Evolutionary conservation across 2,329 filamentous ascomycete species (phyloP), one percentile per base, ranked within the genome.

Genomic region (Penicillium capsulatum): DNA sequence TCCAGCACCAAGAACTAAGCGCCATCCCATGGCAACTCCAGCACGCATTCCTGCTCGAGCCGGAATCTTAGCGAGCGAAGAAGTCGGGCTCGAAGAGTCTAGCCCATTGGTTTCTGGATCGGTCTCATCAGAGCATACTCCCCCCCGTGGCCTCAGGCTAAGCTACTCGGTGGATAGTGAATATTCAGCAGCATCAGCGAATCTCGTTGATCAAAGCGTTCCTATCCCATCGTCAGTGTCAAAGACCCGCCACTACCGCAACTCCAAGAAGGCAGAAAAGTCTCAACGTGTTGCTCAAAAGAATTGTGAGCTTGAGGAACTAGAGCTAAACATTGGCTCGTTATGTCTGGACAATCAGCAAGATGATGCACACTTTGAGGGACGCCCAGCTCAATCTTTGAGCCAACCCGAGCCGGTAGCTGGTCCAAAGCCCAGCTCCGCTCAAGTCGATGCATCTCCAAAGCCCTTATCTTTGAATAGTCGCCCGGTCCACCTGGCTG

Each of bases 151-250:
- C 26, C 43, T 56, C 17, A 53, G 35, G 11, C 48, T 60, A 16
- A 59, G 54, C 22, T 55, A 54, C 35, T 55, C 55, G n/a, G 48
- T 51, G 38, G 38, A 45, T 13, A 49, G 41, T 10, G 50, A 48
- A 22, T 42, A 40, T 10, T 36, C 36, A 26, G 17, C 33, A 30
- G 15, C 16, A 27, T 2, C 15, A 3, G n/a, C 39, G 11, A 17
- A 35, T 7, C 4, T 13, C 3, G 7, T 17, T 14, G n/a, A 3
- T 7, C 19, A 26, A 7, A 16, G 30, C 9, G 4, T 27, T 1
- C 9, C 17, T n/a, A 22, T 17, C n/a, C 17, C 43, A 11, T 38
- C 36, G 19, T 30, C 4, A 6, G 9, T 14, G 26, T 14, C 19
- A 3, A 37, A 38, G 6, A 32, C 17, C 15, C 34, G 28, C 4